Evolutionary conservation across 2,329 filamentous ascomycete species (phyloP).

Genomic region (Alternaria rosae): DNA sequence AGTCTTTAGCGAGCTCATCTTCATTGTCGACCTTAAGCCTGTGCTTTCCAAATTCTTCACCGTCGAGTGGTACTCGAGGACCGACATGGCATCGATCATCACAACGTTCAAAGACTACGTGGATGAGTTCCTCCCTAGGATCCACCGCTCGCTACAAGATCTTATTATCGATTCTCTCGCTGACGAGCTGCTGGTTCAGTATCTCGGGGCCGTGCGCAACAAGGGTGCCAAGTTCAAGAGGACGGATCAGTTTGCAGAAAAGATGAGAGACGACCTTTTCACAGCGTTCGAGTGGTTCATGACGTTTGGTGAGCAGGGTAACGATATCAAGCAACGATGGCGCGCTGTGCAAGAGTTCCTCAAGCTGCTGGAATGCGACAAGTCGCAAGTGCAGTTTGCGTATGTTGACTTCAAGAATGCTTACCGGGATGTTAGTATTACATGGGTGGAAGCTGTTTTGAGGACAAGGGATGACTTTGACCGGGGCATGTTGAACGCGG

Average conservation of each 20-base stretch:
- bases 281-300: conserved; percentile 91
- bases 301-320: conserved; percentile 58
- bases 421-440: conserved; percentile 94
- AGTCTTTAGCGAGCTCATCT: conserved; percentile 85
- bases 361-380: conserved; percentile 75
- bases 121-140: conserved; percentile 80
- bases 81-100: conserved; percentile 90
- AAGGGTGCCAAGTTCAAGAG: conserved; percentile 88
- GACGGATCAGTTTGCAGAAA: conserved; percentile 85
- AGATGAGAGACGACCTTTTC: conserved; percentile 90
- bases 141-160: conserved; percentile 87
- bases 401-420: conserved; percentile 83
- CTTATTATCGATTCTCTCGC: conserved; percentile 93
- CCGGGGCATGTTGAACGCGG: conserved; percentile 81
- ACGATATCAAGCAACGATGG: conserved; percentile 87
- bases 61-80: conserved; percentile 82
- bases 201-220: conserved; percentile 86
- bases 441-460: conserved; percentile 93
- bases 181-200: conserved; percentile 86
- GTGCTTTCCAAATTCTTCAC: conserved; percentile 94
- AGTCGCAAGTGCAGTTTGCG: conserved; percentile 75
- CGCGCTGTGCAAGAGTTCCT: conserved; percentile 86
- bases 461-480: conserved; percentile 92
- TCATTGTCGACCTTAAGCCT: conserved; percentile 84
- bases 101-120: conserved; percentile 97